Percentiles rank a stretch among this genome's conserved stretches.
phyloP scores from a whole-genome alignment of 495 filamentous ascomycete species.

The Neurospora sp. region DNA sequence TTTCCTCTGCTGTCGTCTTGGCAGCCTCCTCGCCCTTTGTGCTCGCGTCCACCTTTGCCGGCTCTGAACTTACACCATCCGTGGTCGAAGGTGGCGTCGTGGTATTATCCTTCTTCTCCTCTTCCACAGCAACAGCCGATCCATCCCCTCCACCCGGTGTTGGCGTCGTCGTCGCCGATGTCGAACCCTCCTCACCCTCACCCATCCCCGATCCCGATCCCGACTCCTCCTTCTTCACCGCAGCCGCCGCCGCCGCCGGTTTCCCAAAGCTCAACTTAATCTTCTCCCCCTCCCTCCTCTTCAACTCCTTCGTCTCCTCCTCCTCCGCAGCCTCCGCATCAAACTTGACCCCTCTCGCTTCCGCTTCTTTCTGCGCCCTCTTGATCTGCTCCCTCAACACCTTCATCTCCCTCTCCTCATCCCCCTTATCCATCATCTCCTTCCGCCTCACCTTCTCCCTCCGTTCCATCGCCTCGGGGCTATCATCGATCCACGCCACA shows the following conservation, averaged over 20 bases:
- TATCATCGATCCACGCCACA: conserved; percentile 85
- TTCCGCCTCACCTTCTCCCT: conserved; percentile 72
- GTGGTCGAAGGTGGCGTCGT: not conserved
- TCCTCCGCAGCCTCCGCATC: conserved; percentile 38
- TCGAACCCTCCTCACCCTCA: conserved; percentile 14
- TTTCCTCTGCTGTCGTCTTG: not conserved
- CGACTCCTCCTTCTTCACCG: not conserved
- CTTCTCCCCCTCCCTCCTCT: conserved; percentile 71
- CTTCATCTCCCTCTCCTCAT: conserved; percentile 79
- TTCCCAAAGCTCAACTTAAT: conserved; percentile 67
- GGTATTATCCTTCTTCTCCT: not conserved
- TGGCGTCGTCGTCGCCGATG: not conserved
- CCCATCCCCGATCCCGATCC: not conserved
- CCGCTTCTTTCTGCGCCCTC: conserved; percentile 52
- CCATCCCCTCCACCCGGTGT: not conserved
- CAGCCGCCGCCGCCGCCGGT: conserved; percentile 13
- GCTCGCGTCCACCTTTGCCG: not conserved
- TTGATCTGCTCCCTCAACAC: conserved; percentile 71
- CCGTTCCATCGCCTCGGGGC: conserved; percentile 67
- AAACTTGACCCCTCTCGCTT: conserved; percentile 29
- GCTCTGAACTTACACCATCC: not conserved
- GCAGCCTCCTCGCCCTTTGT: not conserved
- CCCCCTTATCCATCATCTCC: conserved; percentile 76
- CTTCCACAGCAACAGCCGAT: not conserved
- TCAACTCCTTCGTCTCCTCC: conserved; percentile 40